Conservation (phyloP, 2,329 filamentous ascomycete genomes). For the Leptographium lundbergii region DNA sequence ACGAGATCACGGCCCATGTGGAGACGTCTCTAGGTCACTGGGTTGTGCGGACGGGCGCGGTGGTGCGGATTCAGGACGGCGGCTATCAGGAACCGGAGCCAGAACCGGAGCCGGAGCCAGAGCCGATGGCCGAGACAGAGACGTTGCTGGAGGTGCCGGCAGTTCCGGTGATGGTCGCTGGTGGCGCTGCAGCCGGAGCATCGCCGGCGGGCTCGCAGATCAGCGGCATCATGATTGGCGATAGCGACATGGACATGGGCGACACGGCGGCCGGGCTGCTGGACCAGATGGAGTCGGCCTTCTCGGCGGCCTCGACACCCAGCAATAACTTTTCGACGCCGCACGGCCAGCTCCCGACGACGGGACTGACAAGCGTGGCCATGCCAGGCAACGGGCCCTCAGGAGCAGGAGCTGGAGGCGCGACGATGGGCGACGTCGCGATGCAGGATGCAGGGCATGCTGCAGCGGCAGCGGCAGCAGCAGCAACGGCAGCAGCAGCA, state of each 20-base stretch:
- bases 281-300: constrained; percentile 54
- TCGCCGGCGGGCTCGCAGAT: constrained; percentile 44
- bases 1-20: constrained; percentile 63
- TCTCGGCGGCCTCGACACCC: constrained; percentile 45
- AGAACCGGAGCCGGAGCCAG: constrained; percentile 19
- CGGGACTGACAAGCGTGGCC: constrained; percentile 39
- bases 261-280: constrained; percentile 51
- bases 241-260: constrained; percentile 52
- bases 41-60: constrained; percentile 48
- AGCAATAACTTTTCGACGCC: constrained; percentile 41
- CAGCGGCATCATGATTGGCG: constrained; percentile 42
- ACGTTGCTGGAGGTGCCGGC: constrained; percentile 4
- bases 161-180: neutral
- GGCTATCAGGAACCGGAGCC: constrained; percentile 54
- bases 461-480: constrained; percentile 1
- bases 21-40: constrained; percentile 58
- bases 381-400: constrained; percentile 30
- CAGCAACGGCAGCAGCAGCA: constrained; percentile 23
- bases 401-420: neutral
- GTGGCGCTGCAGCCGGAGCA: constrained; percentile 6
- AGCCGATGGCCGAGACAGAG: constrained; percentile 14
- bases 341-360: neutral
- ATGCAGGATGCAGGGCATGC: constrained; percentile 38
- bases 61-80: constrained; percentile 65
- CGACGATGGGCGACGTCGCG: constrained; percentile 2